Evolutionary conservation across 179 eudicot species (phyloP).

Genomic region (Spergularia azorica): DNA sequence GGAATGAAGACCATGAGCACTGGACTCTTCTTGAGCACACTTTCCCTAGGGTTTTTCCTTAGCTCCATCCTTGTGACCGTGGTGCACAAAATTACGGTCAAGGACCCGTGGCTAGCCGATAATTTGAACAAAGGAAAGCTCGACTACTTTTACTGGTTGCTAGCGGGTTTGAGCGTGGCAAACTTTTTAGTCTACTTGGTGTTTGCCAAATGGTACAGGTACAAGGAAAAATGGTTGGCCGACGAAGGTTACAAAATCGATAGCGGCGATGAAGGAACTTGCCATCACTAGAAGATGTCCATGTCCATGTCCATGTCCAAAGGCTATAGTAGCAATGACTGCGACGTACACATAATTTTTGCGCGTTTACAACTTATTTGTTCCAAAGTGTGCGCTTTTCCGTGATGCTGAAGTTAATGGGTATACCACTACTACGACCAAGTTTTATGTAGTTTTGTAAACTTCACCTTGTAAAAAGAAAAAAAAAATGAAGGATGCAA

Average conservation of each 20-base stretch:
- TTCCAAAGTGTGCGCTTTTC: constrained; percentile 9
- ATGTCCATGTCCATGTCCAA: too few species aligned
- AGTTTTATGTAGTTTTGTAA: background rate
- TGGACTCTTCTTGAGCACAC: constrained; percentile 57
- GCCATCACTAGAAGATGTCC: constrained; percentile 18
- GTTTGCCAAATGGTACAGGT: constrained; percentile 67
- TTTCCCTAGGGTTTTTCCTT: constrained; percentile 60
- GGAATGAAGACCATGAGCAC: constrained; percentile 83
- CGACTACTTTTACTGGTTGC: constrained; percentile 64
- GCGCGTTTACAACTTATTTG: background rate
- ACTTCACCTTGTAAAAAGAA: background rate
- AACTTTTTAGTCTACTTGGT: constrained; percentile 60
- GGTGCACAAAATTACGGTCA: constrained; percentile 57
- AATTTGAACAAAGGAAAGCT: constrained; percentile 68
- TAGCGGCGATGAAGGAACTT: constrained; percentile 18
- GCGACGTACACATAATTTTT: constrained; percentile 10
- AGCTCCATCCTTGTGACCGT: constrained; percentile 65
- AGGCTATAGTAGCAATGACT: background rate
- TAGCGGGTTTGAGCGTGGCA: constrained; percentile 50
- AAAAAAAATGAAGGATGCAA: too few species aligned
- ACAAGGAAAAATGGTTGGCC: constrained; percentile 44
- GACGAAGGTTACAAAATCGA: constrained; percentile 29
- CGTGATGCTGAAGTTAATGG: background rate
- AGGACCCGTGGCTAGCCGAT: constrained; percentile 58
- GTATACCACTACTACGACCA: background rate